These are phyloP conservation scores for Trichosanthes cucumerina DNA, from an alignment of 306 rosid genomes.

Conservation along the genomic window DNA sequence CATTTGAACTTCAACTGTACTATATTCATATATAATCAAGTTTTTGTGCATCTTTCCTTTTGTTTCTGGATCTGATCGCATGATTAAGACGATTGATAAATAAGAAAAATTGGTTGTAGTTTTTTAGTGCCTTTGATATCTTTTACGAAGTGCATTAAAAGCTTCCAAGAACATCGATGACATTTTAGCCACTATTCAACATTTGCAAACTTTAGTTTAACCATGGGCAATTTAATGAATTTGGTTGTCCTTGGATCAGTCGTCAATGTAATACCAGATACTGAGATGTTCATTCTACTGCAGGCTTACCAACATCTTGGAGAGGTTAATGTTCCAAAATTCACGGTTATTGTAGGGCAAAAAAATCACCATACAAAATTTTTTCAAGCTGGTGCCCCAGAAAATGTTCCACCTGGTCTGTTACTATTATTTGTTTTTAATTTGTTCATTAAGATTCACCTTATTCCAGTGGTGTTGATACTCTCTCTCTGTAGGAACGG, in stretches of 20 bases:
- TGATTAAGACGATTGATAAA: background rate
- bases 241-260: conserved; percentile 10
- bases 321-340: conserved; percentile 54
- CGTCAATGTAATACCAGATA: background rate
- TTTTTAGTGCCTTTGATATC: background rate
- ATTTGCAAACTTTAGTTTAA: background rate
- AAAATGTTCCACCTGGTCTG: conserved; percentile 86
- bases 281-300: conserved; percentile 9
- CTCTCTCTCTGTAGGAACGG: conserved; percentile 51
- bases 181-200: background rate
- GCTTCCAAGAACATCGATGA: background rate
- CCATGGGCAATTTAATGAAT: background rate
- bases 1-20: background rate
- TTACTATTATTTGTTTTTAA: background rate
- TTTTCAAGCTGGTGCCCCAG: conserved; percentile 44
- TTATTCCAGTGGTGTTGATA: background rate
- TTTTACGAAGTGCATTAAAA: background rate
- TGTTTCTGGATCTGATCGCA: background rate
- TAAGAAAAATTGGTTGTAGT: background rate
- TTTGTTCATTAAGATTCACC: background rate
- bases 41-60: background rate
- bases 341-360: conserved; percentile 74
- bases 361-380: conserved; percentile 79
- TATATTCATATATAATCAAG: background rate
- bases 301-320: conserved; percentile 84